Conservation (phyloP, 1,284 basidiomycete species). For the Melanopsichium pennsylvanicum region DNA sequence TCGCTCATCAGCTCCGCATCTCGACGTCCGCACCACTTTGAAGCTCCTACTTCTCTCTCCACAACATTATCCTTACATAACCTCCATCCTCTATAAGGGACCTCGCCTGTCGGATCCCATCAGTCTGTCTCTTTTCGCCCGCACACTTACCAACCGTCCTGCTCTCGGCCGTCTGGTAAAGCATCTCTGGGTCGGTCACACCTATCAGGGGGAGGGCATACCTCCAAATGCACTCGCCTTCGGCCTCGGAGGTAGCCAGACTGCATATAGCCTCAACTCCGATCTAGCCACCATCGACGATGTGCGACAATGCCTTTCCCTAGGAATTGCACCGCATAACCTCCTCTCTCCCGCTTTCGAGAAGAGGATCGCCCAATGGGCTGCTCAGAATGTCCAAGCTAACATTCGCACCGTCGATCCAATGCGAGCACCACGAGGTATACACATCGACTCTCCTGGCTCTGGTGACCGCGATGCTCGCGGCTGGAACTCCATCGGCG, state of each 20-base stretch:
- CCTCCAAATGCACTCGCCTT: slow-evolving; percentile 37
- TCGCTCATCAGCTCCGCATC: slow-evolving; percentile 37
- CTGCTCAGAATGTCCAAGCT: slow-evolving; percentile 45
- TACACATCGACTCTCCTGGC: slow-evolving; percentile 45
- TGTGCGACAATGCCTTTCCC: slow-evolving; percentile 27
- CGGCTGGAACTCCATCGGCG: slow-evolving; percentile 44
- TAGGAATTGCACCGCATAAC: slow-evolving; percentile 32
- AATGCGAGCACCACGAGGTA: slow-evolving; percentile 34
- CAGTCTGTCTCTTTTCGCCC: slow-evolving; percentile 44
- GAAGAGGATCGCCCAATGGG: slow-evolving; percentile 42
- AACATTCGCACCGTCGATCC: slow-evolving; percentile 44
- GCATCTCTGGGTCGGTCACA: slow-evolving; percentile 52
- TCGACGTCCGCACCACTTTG: slow-evolving; percentile 41
- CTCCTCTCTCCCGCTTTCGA: slow-evolving; percentile 46
- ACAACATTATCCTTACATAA: slow-evolving; percentile 45
- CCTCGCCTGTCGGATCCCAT: slow-evolving; percentile 45
- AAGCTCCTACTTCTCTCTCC: slow-evolving; percentile 47
- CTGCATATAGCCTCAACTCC: slow-evolving; percentile 41
- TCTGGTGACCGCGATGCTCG: slow-evolving; percentile 35
- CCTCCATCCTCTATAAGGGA: slow-evolving; percentile 48
- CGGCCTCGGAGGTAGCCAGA: slow-evolving; percentile 31
- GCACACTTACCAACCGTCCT: slow-evolving; percentile 41
- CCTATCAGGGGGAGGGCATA: slow-evolving; percentile 39
- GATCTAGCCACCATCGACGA: slow-evolving; percentile 38
- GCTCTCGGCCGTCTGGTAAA: slow-evolving; percentile 46